A percentile compares a stretch with the other conserved stretches of the same genome.
Evolutionary conservation across 116 monocot species (phyloP).

Genomic region (Trichopus zeylanicus): DNA sequence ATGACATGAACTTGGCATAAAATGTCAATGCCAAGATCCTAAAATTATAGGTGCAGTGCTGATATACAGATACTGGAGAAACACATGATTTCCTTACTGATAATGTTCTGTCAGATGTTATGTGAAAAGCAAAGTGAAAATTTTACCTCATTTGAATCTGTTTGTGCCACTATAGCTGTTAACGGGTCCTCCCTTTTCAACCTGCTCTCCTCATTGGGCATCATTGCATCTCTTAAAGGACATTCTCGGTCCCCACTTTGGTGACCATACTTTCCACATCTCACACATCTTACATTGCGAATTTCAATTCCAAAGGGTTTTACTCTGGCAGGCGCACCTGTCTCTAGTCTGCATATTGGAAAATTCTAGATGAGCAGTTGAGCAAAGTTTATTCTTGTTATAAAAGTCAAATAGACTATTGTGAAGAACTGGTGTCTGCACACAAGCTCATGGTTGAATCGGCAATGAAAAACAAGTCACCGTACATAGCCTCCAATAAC

Average conservation of each 20-base stretch:
- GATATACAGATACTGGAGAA: too few species aligned
- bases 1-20: too few species aligned
- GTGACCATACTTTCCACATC: conserved; percentile 84
- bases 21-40: too few species aligned
- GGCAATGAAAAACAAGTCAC: background rate
- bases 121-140: conserved; percentile 2
- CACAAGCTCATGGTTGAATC: background rate
- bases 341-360: conserved; percentile 54
- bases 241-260: conserved; percentile 99
- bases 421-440: background rate
- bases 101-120: background rate
- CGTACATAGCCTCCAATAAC: background rate
- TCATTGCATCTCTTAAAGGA: conserved; percentile 82
- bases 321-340: conserved; percentile 70
- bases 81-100: background rate
- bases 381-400: background rate
- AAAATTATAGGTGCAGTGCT: too few species aligned
- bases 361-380: background rate
- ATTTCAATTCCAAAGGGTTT: conserved; percentile 97
- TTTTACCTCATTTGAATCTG: conserved; percentile 60
- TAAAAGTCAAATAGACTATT: background rate
- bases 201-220: conserved; percentile 91
- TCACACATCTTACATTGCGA: conserved; percentile 88
- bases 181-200: conserved; percentile 94
- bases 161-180: conserved; percentile 79